phyloP scores from a whole-genome alignment of 1,139 yeast genomes.

The Suhomyces atakaporum region DNA sequence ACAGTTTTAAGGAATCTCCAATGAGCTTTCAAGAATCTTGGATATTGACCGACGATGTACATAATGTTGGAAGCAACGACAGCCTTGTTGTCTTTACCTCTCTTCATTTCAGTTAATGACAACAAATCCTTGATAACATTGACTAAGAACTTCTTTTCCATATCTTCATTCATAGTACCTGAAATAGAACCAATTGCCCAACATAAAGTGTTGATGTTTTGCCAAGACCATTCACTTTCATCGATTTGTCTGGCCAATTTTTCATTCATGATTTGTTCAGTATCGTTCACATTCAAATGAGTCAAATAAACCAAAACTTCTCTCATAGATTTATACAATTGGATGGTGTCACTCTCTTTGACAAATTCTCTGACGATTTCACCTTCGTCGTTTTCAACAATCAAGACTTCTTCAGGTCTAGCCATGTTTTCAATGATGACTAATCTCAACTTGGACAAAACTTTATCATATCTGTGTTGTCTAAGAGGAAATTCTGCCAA shows the following conservation, averaged over 20 bases:
- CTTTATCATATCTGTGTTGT: slow-evolving; percentile 75
- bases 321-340: slow-evolving; percentile 91
- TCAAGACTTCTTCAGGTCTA: slow-evolving; percentile 94
- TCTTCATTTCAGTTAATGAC: slow-evolving; percentile 90
- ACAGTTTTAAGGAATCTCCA: slow-evolving; percentile 98
- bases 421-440: slow-evolving; percentile 97
- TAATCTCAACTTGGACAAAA: slow-evolving; percentile 79
- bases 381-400: slow-evolving; percentile 98
- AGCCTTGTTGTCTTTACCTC: slow-evolving; percentile 97
- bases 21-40: slow-evolving; percentile 94
- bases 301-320: slow-evolving; percentile 94
- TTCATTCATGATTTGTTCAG: slow-evolving; percentile 89
- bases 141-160: slow-evolving; percentile 92
- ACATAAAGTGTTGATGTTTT: slow-evolving; percentile 91
- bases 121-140: slow-evolving; percentile 89
- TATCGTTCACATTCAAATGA: slow-evolving; percentile 91
- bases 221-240: slow-evolving; percentile 99
- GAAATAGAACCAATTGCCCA: slow-evolving; percentile 99
- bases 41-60: slow-evolving; percentile 99
- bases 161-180: slow-evolving; percentile 98
- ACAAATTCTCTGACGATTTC: slow-evolving; percentile 98
- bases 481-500: slow-evolving; percentile 78
- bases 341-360: slow-evolving; percentile 95
- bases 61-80: slow-evolving; percentile 98
- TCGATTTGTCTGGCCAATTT: slow-evolving; percentile 91